Evolutionary conservation across 2,329 filamentous ascomycete genomes (phyloP).

Genomic region (Lecanicillium sp.): DNA sequence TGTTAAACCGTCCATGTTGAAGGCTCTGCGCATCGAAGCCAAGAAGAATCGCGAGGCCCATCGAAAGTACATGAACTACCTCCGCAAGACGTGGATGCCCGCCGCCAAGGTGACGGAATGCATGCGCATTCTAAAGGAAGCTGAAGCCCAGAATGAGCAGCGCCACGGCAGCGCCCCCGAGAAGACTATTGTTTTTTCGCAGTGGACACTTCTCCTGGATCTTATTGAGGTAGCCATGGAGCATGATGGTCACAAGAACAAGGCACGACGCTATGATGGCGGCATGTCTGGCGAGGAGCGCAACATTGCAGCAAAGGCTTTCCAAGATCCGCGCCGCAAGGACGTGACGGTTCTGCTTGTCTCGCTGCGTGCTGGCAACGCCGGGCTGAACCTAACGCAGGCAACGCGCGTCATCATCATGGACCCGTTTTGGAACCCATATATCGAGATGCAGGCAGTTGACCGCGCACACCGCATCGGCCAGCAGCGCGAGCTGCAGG

Average conservation of each 20-base stretch:
- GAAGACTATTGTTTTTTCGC: constrained; percentile 70
- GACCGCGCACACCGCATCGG: constrained; percentile 86
- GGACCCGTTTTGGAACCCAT: constrained; percentile 93
- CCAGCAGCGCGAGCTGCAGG: constrained; percentile 63
- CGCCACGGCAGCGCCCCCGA: constrained; percentile 27
- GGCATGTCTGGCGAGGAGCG: constrained; percentile 64
- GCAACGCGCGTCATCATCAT: constrained; percentile 84
- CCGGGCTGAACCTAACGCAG: constrained; percentile 76
- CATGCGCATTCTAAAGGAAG: constrained; percentile 63
- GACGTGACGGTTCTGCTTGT: constrained; percentile 70
- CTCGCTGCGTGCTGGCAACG: constrained; percentile 71
- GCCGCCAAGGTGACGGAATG: constrained; percentile 80
- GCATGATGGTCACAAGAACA: constrained; percentile 50
- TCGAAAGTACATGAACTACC: constrained; percentile 59
- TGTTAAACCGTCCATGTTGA: constrained; percentile 49
- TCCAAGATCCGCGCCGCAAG: constrained; percentile 51
- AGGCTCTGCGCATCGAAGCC: constrained; percentile 57
- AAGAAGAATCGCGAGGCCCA: constrained; percentile 57
- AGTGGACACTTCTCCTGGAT: constrained; percentile 70
- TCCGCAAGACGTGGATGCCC: constrained; percentile 62
- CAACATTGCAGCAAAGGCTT: constrained; percentile 57
- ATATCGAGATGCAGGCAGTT: constrained; percentile 85
- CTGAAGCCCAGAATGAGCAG: constrained; percentile 36
- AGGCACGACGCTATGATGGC: constrained; percentile 70
- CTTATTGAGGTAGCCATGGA: constrained; percentile 67